Evolutionary conservation across 2,329 filamentous ascomycete genomes (phyloP).

Genomic region (Boeremia exigua): DNA sequence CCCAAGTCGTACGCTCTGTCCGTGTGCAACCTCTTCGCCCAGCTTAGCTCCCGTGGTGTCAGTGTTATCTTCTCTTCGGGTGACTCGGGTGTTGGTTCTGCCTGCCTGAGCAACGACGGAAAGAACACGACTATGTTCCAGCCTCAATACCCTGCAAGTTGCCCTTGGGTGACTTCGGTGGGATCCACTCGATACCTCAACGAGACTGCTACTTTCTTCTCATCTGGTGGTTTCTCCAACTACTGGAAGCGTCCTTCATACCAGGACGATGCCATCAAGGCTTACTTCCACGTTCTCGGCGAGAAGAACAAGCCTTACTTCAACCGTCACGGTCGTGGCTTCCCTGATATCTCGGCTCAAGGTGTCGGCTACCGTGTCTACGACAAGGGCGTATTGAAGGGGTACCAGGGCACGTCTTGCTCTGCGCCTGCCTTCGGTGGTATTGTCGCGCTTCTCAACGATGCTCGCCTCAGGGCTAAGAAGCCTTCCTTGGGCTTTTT

Average conservation of each 20-base stretch:
- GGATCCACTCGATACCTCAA: constrained; percentile 63
- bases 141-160: constrained; percentile 68
- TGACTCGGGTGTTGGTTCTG: constrained; percentile 62
- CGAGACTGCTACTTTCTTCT: constrained; percentile 55
- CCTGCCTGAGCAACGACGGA: constrained; percentile 65
- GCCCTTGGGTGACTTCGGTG: constrained; percentile 71
- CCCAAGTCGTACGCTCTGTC: constrained; percentile 65
- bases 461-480: constrained; percentile 60
- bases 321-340: constrained; percentile 62
- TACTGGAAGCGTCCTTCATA: constrained; percentile 57
- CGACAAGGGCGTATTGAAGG: constrained; percentile 50
- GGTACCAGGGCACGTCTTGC: constrained; percentile 53
- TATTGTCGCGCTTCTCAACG: constrained; percentile 67
- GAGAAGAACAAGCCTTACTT: constrained; percentile 56
- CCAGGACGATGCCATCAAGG: constrained; percentile 53
- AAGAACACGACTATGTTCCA: constrained; percentile 62
- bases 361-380: constrained; percentile 50
- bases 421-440: constrained; percentile 64
- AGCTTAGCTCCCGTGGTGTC: constrained; percentile 70
- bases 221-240: constrained; percentile 58
- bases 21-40: constrained; percentile 68
- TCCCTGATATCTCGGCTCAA: constrained; percentile 68
- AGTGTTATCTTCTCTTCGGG: constrained; percentile 67
- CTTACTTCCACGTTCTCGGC: constrained; percentile 53
- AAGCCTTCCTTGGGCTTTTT: constrained; percentile 62